Evolutionary conservation across 768 basidiomycete genomes (phyloP).

Genomic region (Suillus subaureus): DNA sequence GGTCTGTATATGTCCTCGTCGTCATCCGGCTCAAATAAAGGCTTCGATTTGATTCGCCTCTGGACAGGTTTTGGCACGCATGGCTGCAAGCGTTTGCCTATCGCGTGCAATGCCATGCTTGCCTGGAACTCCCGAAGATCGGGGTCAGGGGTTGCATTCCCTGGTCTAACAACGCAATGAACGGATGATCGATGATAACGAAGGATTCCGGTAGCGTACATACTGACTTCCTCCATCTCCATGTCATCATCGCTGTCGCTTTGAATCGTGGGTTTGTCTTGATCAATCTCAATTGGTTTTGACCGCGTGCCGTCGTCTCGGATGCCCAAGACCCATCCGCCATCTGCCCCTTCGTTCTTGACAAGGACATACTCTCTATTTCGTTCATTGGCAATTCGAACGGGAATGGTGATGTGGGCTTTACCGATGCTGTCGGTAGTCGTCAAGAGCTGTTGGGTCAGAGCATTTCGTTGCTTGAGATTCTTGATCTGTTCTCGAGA

Average conservation of each 20-base stretch:
- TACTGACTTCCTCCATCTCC: slow-evolving; percentile 82
- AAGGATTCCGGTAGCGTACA: slow-evolving; percentile 46
- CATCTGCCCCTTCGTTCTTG: slow-evolving; percentile 84
- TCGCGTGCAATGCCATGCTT: slow-evolving; percentile 61
- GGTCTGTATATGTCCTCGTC: slow-evolving; percentile 41
- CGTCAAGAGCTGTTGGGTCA: slow-evolving; percentile 90
- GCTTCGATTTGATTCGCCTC: slow-evolving; percentile 40
- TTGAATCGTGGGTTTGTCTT: slow-evolving; percentile 44
- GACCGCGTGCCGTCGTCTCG: slow-evolving; percentile 81
- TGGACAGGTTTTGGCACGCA: slow-evolving; percentile 27
- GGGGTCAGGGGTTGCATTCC: slow-evolving; percentile 45
- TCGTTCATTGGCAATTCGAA: slow-evolving; percentile 92
- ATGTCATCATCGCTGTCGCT: slow-evolving; percentile 49
- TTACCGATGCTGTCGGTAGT: slow-evolving; percentile 94
- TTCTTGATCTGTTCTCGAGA: slow-evolving; percentile 95
- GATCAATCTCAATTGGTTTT: slow-evolving; percentile 87
- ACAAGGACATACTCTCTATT: slow-evolving; percentile 95
- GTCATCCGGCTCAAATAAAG: slow-evolving; percentile 57
- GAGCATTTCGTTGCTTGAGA: slow-evolving; percentile 81
- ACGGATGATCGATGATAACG: slow-evolving; percentile 8
- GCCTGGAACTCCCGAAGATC: slow-evolving; percentile 67
- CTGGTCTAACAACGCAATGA: slow-evolving; percentile 32
- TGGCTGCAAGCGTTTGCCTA: slow-evolving; percentile 49
- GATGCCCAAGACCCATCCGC: slow-evolving; percentile 95
- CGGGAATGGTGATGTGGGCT: slow-evolving; percentile 86